phyloP scores from a whole-genome alignment of 352 stramenopile species.

The Globisporangium viniferum region DNA sequence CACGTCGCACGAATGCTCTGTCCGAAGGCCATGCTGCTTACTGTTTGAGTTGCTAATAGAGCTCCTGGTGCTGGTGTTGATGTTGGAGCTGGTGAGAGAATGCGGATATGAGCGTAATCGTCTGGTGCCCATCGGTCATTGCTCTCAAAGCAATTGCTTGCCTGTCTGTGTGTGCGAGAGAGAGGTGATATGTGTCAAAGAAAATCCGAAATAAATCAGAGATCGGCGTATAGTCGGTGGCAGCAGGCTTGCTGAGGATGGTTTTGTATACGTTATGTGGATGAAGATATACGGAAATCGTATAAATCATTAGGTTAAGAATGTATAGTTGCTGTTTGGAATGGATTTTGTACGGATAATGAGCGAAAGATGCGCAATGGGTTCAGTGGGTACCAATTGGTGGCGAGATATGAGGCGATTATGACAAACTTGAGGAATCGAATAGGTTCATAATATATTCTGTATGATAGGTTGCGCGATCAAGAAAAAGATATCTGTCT shows the following conservation, averaged over 20 bases:
- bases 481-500: not conserved
- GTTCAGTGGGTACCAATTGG: not conserved
- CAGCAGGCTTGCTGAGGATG: not conserved
- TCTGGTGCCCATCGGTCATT: not conserved
- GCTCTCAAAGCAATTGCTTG: not conserved
- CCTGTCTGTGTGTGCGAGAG: not conserved
- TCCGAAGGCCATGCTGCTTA: not conserved
- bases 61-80: not conserved
- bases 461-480: not conserved
- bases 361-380: not conserved
- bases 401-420: not conserved
- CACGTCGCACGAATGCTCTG: not conserved
- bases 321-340: not conserved
- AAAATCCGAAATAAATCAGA: slow-evolving; percentile 11
- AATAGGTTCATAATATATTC: not conserved
- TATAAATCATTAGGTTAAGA: not conserved
- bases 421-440: not conserved
- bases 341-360: slow-evolving; percentile 5
- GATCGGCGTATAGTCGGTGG: not conserved
- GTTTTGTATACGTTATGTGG: not conserved
- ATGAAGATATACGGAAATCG: not conserved
- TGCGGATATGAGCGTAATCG: not conserved
- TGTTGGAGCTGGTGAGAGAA: not conserved
- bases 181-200: not conserved
- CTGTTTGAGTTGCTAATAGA: not conserved